phyloP scores from a whole-genome alignment of 768 basidiomycete species.

The Lactarius trivialis region DNA sequence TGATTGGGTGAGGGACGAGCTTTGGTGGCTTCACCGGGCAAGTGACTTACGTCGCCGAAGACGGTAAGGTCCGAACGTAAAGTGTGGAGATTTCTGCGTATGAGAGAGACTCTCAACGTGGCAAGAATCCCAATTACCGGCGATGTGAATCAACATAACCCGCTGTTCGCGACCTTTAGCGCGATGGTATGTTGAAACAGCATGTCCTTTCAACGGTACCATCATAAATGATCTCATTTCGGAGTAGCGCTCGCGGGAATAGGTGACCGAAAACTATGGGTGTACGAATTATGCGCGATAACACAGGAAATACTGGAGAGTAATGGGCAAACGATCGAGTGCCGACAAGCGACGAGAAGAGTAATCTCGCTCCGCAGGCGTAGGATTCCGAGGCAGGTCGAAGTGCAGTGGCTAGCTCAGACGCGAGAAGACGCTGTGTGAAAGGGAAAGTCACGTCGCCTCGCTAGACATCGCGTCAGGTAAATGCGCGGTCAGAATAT shows the following conservation, averaged over 20 bases:
- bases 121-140: no score
- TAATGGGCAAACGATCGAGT: neutral
- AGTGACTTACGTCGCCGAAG: no score
- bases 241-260: neutral
- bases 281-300: neutral
- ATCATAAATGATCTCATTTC: neutral
- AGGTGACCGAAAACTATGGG: neutral
- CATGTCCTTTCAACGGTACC: neutral
- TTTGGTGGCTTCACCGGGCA: no score
- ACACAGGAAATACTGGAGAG: neutral
- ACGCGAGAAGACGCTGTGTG: neutral
- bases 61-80: neutral
- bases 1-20: no score
- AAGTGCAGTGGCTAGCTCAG: neutral
- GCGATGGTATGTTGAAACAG: neutral
- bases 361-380: neutral
- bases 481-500: conserved; percentile 4
- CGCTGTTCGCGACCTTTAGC: neutral
- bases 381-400: neutral
- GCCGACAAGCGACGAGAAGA: neutral
- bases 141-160: neutral
- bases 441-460: neutral
- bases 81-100: neutral
- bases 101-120: neutral
- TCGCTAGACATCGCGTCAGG: neutral